Conservation (phyloP, 352 stramenopile genomes). For the Phytophthora hibernalis region DNA sequence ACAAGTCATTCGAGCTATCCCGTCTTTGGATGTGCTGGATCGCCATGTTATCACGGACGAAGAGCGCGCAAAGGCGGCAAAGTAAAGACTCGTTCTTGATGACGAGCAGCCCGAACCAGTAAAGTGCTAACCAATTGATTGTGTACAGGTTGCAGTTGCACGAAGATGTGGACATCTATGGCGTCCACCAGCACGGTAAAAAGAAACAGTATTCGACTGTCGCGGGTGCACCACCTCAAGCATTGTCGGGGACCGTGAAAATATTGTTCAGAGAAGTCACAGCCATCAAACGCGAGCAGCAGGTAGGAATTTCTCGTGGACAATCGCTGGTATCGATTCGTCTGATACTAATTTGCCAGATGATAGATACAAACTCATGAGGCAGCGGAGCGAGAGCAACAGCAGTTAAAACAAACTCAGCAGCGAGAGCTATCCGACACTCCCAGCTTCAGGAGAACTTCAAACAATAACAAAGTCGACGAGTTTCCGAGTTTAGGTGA, state of each 20-base stretch:
- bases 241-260: slow-evolving; percentile 71
- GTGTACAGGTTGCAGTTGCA: slow-evolving; percentile 28
- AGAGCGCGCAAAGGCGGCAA: slow-evolving; percentile 55
- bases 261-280: slow-evolving; percentile 76
- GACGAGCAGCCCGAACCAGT: background rate
- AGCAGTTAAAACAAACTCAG: slow-evolving; percentile 47
- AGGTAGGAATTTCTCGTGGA: slow-evolving; percentile 27
- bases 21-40: slow-evolving; percentile 81
- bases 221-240: slow-evolving; percentile 45
- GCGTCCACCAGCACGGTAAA: background rate
- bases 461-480: slow-evolving; percentile 18
- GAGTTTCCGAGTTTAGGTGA: slow-evolving; percentile 43
- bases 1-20: slow-evolving; percentile 77
- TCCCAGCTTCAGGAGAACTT: slow-evolving; percentile 10
- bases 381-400: slow-evolving; percentile 46
- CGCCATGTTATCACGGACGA: slow-evolving; percentile 81
- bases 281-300: slow-evolving; percentile 50
- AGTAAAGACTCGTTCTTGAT: slow-evolving; percentile 20
- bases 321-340: background rate
- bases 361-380: slow-evolving; percentile 38
- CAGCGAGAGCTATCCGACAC: slow-evolving; percentile 24
- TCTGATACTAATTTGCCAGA: slow-evolving; percentile 1
- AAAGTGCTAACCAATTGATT: background rate
- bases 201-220: slow-evolving; percentile 29
- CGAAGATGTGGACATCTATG: slow-evolving; percentile 22